Evolutionary conservation across 768 basidiomycete species (phyloP).

Genomic region (Lactarius quietus): DNA sequence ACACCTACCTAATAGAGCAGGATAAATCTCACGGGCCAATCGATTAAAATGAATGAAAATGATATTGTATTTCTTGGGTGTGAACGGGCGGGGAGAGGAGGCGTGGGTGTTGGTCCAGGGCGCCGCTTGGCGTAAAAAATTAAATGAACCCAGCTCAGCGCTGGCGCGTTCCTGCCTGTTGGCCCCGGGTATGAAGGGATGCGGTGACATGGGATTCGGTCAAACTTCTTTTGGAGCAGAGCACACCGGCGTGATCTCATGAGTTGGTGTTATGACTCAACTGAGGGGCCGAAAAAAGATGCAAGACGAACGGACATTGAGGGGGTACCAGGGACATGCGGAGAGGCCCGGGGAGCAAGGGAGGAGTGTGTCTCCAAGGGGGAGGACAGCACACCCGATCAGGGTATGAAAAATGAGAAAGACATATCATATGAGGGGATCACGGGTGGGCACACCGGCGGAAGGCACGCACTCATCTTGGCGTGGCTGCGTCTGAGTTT

Average conservation of each 20-base stretch:
- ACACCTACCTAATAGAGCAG: background rate
- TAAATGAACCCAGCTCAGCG: background rate
- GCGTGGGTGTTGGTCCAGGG: background rate
- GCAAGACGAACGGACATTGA: constrained; percentile 1
- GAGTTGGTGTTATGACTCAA: constrained; percentile 10
- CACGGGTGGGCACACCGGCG: background rate
- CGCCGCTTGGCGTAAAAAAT: constrained; percentile 1
- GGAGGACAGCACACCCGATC: background rate
- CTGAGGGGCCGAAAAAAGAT: background rate
- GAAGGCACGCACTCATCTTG: background rate
- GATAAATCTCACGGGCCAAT: background rate
- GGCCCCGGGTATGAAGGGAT: background rate
- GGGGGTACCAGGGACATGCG: background rate
- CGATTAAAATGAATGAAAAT: background rate
- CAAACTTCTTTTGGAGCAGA: background rate
- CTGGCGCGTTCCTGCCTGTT: constrained; percentile 17
- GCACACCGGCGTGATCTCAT: background rate
- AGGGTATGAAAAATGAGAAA: background rate
- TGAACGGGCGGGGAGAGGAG: background rate
- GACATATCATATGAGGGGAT: background rate
- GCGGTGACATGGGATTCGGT: background rate
- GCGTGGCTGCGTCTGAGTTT: background rate
- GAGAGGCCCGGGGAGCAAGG: background rate
- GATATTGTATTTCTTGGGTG: background rate
- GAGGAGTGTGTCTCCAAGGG: background rate